phyloP scores from a whole-genome alignment of 2,329 filamentous ascomycete species.

The Fusarium decemcellulare region DNA sequence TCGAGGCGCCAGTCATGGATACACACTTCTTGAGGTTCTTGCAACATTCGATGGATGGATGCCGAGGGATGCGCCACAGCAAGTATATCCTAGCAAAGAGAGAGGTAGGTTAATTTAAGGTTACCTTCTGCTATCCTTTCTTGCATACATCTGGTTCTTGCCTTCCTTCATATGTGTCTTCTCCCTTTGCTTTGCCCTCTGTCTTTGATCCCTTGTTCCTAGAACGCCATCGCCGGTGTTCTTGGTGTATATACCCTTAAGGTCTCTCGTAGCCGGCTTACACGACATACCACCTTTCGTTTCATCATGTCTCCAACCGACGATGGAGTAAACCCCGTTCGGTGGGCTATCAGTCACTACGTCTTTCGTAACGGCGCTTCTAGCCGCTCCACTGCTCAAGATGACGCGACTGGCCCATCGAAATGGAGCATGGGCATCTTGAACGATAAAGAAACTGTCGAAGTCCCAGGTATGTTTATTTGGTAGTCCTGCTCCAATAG shows the following conservation, averaged over 20 bases:
- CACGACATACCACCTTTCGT: too few species aligned
- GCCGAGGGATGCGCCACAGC: neutral
- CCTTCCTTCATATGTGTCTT: neutral
- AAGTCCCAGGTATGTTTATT: neutral
- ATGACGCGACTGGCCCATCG: neutral
- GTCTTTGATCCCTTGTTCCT: neutral
- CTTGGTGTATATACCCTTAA: too few species aligned
- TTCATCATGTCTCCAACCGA: neutral
- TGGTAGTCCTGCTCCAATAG: too few species aligned
- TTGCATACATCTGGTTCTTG: too few species aligned
- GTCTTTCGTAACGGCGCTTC: neutral
- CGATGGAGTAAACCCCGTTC: neutral
- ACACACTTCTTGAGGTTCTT: neutral
- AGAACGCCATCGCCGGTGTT: too few species aligned
- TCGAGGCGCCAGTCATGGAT: neutral
- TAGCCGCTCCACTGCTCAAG: neutral
- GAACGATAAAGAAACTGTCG: constrained; percentile 1
- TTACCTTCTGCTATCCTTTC: too few species aligned
- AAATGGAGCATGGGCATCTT: constrained; percentile 6
- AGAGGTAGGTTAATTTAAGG: too few species aligned
- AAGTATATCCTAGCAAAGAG: neutral
- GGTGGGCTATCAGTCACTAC: neutral
- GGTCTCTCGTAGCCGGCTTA: neutral
- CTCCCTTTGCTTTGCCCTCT: neutral
- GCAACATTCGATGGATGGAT: neutral